phyloP scores from a whole-genome alignment of 2,329 filamentous ascomycete genomes.

The Escovopsis sp. region DNA sequence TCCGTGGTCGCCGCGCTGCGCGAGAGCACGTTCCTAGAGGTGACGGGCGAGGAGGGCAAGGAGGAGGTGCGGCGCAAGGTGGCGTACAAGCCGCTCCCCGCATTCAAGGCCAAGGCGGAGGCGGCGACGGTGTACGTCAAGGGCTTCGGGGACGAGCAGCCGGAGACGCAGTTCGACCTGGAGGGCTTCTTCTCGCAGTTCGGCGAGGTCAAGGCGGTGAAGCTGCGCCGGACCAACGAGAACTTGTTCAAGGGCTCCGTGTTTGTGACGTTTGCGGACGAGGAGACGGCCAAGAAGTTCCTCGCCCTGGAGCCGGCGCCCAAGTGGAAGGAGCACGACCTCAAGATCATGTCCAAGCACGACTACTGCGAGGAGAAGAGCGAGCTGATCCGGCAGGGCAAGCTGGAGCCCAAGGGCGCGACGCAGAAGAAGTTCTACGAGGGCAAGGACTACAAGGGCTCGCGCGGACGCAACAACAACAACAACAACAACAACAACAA shows the following conservation, averaged over 20 bases:
- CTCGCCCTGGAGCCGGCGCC: slow-evolving; percentile 66
- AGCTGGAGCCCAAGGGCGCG: slow-evolving; percentile 42
- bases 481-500: slow-evolving; percentile 20
- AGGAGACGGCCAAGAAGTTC: slow-evolving; percentile 69
- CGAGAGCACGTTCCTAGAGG: slow-evolving; percentile 56
- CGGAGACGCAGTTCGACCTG: slow-evolving; percentile 80
- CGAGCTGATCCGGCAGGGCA: slow-evolving; percentile 55
- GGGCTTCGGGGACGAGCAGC: slow-evolving; percentile 77
- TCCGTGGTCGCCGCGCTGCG: slow-evolving; percentile 73
- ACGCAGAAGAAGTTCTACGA: slow-evolving; percentile 33
- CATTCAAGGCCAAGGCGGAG: slow-evolving; percentile 51
- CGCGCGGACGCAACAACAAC: slow-evolving; percentile 24
- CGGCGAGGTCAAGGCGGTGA: slow-evolving; percentile 67
- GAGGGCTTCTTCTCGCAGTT: slow-evolving; percentile 80
- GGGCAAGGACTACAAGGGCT: slow-evolving; percentile 27
- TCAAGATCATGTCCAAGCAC: slow-evolving; percentile 76
- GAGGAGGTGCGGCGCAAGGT: slow-evolving; percentile 66
- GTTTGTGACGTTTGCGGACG: slow-evolving; percentile 79
- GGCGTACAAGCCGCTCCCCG: slow-evolving; percentile 44
- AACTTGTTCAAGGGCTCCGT: slow-evolving; percentile 89
- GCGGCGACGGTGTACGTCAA: slow-evolving; percentile 77
- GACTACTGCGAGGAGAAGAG: slow-evolving; percentile 72
- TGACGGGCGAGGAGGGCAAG: slow-evolving; percentile 58
- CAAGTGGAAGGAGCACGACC: slow-evolving; percentile 65
- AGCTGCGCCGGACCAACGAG: slow-evolving; percentile 62